Conservation (phyloP, 2,329 filamentous ascomycete genomes). For the Immersiporthe knoxdaviesiana region DNA sequence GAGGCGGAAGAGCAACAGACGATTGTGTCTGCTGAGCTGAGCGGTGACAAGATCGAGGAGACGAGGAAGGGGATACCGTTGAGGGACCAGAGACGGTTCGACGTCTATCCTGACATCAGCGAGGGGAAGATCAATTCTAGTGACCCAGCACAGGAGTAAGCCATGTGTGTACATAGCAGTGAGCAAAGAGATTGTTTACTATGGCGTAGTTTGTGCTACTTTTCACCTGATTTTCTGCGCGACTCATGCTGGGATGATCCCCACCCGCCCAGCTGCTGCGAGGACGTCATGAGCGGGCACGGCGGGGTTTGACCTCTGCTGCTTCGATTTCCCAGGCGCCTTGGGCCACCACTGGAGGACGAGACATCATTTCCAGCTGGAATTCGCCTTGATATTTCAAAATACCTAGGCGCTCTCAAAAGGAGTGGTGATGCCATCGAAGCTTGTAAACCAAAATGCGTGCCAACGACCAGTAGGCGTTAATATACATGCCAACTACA, state of each 20-base stretch:
- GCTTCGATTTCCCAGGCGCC: background rate
- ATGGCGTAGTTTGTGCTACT: background rate
- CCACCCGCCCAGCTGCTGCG: background rate
- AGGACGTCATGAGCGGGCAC: no score
- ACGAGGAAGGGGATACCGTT: conserved; percentile 84
- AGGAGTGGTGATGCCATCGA: no score
- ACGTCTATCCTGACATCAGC: conserved; percentile 92
- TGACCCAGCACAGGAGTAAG: conserved; percentile 22
- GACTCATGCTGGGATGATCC: background rate
- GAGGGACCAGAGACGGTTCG: conserved; percentile 82
- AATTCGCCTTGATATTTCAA: background rate
- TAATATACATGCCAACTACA: background rate
- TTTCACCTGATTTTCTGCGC: background rate
- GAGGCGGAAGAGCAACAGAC: conserved; percentile 80
- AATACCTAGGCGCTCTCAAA: no score
- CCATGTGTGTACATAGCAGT: background rate
- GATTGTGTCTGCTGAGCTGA: conserved; percentile 74
- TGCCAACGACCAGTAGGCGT: background rate
- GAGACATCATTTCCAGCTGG: background rate
- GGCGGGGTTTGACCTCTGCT: background rate
- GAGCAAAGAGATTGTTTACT: background rate
- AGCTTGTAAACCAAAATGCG: background rate
- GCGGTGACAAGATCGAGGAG: conserved; percentile 69
- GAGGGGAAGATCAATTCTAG: conserved; percentile 48
- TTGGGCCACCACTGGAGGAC: background rate